Percentiles rank a stretch among this genome's conserved stretches.
phyloP scores from a whole-genome alignment of 371 early-diverging fungal species.

The Massospora cicadina region DNA sequence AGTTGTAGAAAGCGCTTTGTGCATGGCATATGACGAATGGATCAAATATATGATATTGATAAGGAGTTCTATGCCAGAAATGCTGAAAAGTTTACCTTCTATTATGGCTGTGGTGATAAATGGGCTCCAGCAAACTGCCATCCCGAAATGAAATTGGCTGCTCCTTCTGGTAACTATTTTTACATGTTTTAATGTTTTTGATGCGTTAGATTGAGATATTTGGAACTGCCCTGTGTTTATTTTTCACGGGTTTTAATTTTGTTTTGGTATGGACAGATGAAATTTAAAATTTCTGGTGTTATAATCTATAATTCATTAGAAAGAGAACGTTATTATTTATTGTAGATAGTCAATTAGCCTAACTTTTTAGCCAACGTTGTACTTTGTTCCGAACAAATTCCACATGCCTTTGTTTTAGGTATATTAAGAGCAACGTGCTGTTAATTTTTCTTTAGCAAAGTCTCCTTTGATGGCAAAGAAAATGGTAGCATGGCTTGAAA shows the following conservation, averaged over 20 bases:
- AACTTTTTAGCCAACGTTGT: neutral
- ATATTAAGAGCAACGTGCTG: neutral
- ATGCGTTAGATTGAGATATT: neutral
- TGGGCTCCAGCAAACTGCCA: slow-evolving; percentile 1
- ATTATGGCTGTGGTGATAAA: slow-evolving; percentile 2
- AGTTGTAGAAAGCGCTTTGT: neutral
- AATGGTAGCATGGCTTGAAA: neutral
- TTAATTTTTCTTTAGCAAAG: neutral
- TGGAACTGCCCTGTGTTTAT: neutral
- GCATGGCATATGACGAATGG: slow-evolving; percentile 7
- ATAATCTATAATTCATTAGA: neutral
- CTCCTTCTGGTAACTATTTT: neutral
- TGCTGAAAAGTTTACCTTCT: slow-evolving; percentile 7
- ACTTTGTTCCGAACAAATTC: slow-evolving; percentile 3
- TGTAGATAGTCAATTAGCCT: too few relatives aligned
- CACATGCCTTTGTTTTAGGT: slow-evolving; percentile 10
- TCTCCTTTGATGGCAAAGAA: slow-evolving; percentile 1
- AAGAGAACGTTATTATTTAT: too few relatives aligned
- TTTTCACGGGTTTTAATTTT: too few relatives aligned
- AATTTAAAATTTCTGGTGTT: too few relatives aligned
- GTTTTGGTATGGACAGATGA: too few relatives aligned
- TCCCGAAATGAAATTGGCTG: neutral
- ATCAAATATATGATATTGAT: neutral
- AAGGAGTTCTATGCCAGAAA: slow-evolving; percentile 1
- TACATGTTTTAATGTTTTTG: neutral